These are phyloP conservation scores for Aspergillus quadrilineatus DNA, from an alignment of 2,329 filamentous ascomycete species.

Conservation along the genomic window DNA sequence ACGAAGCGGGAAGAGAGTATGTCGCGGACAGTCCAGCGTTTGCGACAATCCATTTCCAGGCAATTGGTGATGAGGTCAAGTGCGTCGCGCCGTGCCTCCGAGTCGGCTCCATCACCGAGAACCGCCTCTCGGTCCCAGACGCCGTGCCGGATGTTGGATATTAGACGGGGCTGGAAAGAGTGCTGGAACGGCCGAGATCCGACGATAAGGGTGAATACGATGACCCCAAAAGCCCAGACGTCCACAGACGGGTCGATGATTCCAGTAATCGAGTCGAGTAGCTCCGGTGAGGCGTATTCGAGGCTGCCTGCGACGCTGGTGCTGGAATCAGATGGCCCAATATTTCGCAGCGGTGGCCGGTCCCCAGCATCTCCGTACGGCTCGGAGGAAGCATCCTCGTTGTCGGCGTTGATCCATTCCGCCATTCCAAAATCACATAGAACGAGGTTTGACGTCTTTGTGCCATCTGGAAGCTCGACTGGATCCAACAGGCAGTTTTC, in stretches of 20 bases:
- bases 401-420: conserved; percentile 62
- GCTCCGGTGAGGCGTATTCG: conserved; percentile 53
- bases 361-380: conserved; percentile 49
- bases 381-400: conserved; percentile 51
- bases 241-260: conserved; percentile 57
- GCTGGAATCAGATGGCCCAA: conserved; percentile 57
- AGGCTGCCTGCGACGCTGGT: conserved; percentile 61
- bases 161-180: conserved; percentile 57
- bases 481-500: conserved; percentile 67
- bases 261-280: conserved; percentile 41
- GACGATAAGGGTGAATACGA: conserved; percentile 60
- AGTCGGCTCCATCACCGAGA: conserved; percentile 42
- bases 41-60: conserved; percentile 55
- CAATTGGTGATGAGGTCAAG: conserved; percentile 61
- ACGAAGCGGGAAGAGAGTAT: conserved; percentile 59
- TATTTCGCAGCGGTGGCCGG: conserved; percentile 50
- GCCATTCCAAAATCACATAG: conserved; percentile 70
- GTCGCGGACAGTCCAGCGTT: conserved; percentile 58
- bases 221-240: conserved; percentile 67
- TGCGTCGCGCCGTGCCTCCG: conserved; percentile 43
- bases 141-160: conserved; percentile 59
- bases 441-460: conserved; percentile 56
- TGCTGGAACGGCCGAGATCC: conserved; percentile 64
- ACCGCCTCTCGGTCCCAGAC: conserved; percentile 58
- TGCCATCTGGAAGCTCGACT: conserved; percentile 47